These are phyloP conservation scores for Salix purpurea DNA, from an alignment of 345 rosid genomes.

Conservation along the genomic window DNA sequence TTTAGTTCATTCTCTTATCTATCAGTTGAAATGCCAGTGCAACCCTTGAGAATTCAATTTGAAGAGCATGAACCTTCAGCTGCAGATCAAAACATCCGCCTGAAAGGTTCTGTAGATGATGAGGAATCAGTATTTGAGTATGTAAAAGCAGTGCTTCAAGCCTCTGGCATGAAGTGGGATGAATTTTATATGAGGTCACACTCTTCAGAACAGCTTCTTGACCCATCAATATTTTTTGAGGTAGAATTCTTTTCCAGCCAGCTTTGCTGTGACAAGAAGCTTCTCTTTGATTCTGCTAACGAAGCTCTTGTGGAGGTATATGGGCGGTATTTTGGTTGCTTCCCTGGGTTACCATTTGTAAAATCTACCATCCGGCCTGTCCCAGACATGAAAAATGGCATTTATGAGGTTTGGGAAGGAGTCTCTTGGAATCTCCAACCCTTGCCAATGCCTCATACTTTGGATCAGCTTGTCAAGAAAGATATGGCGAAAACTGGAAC, in stretches of 20 bases:
- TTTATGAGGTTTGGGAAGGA: constrained; percentile 56
- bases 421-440: constrained; percentile 71
- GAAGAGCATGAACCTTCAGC: constrained; percentile 45
- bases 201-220: constrained; percentile 59
- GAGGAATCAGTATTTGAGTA: constrained; percentile 43
- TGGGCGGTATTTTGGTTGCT: constrained; percentile 38
- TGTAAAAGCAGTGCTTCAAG: constrained; percentile 50
- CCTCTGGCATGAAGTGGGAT: constrained; percentile 62
- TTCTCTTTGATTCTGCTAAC: constrained; percentile 67
- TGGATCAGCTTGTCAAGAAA: constrained; percentile 69
- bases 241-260: constrained; percentile 49
- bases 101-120: constrained; percentile 41
- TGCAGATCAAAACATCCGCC: constrained; percentile 24
- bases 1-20: constrained; percentile 20
- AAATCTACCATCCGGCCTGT: constrained; percentile 43
- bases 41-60: constrained; percentile 60
- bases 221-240: constrained; percentile 48
- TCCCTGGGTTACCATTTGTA: constrained; percentile 46
- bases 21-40: constrained; percentile 47
- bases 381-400: constrained; percentile 40
- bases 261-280: constrained; percentile 45
- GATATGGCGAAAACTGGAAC: constrained; percentile 54
- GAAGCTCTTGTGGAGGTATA: constrained; percentile 72
- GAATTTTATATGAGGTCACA: constrained; percentile 56
- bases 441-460: constrained; percentile 54